These are phyloP conservation scores for Pseudogymnoascus sp. DNA, from an alignment of 2,329 filamentous ascomycete genomes.

Conservation along the genomic window DNA sequence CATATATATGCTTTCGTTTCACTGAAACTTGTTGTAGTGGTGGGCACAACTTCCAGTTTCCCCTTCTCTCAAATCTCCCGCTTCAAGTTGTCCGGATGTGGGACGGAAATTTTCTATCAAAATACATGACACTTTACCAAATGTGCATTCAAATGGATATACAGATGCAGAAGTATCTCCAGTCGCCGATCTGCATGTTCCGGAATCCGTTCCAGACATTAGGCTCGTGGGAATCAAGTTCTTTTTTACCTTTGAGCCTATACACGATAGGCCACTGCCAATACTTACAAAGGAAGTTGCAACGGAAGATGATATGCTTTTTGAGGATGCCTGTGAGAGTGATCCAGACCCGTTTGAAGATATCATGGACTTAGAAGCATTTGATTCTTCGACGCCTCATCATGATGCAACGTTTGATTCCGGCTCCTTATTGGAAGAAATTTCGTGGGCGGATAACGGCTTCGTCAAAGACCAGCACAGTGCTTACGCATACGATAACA, in stretches of 20 bases:
- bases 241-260: constrained; percentile 17
- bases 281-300: background rate
- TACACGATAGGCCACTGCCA: background rate
- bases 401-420: background rate
- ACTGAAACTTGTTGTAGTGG: constrained; percentile 15
- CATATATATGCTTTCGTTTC: background rate
- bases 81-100: background rate
- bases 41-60: constrained; percentile 23
- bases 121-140: constrained; percentile 16
- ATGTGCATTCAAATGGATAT: background rate
- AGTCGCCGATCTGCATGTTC: constrained; percentile 15
- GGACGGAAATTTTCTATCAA: constrained; percentile 16
- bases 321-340: background rate
- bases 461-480: background rate
- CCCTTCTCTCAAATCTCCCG: constrained; percentile 14
- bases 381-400: background rate
- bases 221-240: constrained; percentile 20
- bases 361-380: background rate
- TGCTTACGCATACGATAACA: constrained; percentile 13
- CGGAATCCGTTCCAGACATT: constrained; percentile 15
- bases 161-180: constrained; percentile 5
- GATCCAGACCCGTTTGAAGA: background rate
- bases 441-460: background rate
- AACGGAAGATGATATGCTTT: background rate
- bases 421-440: background rate